A percentile compares a stretch with the other conserved stretches of the same genome.
Evolutionary conservation across 768 basidiomycete genomes (phyloP).

Genomic region (Termitomyces sp.): DNA sequence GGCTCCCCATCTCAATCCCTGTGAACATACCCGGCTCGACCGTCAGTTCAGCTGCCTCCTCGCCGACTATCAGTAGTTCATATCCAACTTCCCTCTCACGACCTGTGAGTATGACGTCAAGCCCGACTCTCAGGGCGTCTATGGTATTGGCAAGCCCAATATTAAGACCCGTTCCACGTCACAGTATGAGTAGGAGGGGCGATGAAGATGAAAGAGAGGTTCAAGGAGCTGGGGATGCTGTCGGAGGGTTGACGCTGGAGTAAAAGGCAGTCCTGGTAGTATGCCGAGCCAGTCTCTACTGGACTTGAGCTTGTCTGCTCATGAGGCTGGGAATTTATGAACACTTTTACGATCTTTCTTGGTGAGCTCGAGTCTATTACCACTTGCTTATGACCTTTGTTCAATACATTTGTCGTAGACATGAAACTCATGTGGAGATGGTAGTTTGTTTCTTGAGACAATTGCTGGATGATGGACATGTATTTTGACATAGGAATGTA

Average conservation of each 20-base stretch:
- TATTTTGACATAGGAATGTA: neutral
- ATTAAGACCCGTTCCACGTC: constrained; percentile 62
- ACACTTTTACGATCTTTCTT: neutral
- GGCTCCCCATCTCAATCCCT: constrained; percentile 69
- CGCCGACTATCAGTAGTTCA: constrained; percentile 60
- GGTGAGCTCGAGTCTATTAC: neutral
- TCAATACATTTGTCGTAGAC: neutral
- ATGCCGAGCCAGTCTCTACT: neutral
- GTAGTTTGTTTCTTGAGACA: neutral
- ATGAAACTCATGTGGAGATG: neutral
- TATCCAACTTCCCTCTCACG: constrained; percentile 50
- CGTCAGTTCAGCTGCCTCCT: constrained; percentile 66
- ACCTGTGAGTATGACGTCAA: constrained; percentile 59
- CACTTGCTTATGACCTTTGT: neutral
- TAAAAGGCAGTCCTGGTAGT: constrained; percentile 17
- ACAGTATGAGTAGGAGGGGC: constrained; percentile 46
- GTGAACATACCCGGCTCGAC: constrained; percentile 57
- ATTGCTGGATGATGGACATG: neutral
- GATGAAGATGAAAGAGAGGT: constrained; percentile 75
- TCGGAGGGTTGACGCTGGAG: constrained; percentile 57
- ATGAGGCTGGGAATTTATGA: neutral
- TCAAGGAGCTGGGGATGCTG: constrained; percentile 78
- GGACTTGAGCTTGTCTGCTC: neutral
- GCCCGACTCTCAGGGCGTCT: constrained; percentile 71
- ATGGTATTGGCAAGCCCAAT: constrained; percentile 78